Evolutionary conservation across 202 grass and related monocot species (phyloP).

Genomic region (Carex arenaria): DNA sequence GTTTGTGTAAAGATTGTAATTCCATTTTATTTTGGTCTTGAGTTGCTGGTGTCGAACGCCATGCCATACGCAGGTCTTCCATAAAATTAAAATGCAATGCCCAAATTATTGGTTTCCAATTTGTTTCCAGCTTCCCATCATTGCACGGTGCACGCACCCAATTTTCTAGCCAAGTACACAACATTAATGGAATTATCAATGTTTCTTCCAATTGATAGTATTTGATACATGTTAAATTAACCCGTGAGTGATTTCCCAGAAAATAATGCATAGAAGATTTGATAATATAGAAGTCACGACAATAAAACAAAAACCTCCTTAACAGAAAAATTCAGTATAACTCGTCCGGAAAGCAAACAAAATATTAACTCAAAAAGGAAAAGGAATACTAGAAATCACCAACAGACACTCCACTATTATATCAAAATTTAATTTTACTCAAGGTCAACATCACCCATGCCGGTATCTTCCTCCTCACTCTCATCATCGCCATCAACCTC

Average conservation of each 20-base stretch:
- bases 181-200: not conserved
- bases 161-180: not conserved
- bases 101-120: too few species aligned
- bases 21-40: not conserved
- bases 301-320: not conserved
- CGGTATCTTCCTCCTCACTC: conserved; percentile 74
- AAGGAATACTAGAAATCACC: not conserved
- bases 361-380: not conserved
- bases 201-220: not conserved
- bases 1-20: not conserved
- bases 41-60: not conserved
- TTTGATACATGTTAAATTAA: not conserved
- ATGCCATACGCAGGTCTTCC: not conserved
- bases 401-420: not conserved
- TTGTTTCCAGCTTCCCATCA: not conserved
- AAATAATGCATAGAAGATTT: not conserved
- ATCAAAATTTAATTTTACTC: conserved; percentile 13
- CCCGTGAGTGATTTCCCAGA: not conserved
- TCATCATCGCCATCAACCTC: conserved; percentile 84
- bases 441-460: conserved; percentile 60
- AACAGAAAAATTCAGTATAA: not conserved
- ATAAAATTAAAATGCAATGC: not conserved
- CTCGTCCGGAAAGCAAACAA: not conserved
- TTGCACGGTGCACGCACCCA: not conserved
- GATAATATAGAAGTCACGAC: too few species aligned